Base-by-base conservation (phyloP, 2,329 filamentous ascomycete genomes). In the Pseudonectria buxi region DNA sequence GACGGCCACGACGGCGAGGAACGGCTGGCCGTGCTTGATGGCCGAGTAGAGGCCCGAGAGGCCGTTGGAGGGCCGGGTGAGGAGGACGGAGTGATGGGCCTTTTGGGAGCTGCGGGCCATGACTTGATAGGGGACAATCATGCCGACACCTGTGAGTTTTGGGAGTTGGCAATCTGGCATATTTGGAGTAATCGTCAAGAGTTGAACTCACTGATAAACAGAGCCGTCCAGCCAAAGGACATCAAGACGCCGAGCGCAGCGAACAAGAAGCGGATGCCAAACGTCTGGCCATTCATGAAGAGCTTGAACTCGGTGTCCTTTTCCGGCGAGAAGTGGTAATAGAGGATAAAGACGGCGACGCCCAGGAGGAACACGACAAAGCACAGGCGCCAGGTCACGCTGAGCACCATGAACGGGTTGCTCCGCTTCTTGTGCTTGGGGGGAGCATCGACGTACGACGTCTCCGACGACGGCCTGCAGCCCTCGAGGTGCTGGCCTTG, bases 181-280 rank as follows among this genome's bases (percentile, higher is more conserved):
- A 14, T n/a, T 6, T 3, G 6, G n/a, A 7, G 11, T 3, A 6
- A n/a, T 3, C 1, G 3, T 6, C 2, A 7, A 14, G 9, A 1
- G 2, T 1, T 24, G 6, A n/a, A 29, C 50, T 41, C 30, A 53
- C 50, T 53, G 18, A 53, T 43, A 13, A 69, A 68, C 22, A 69
- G 56, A 0, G 58, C 52, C 7, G 60, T 54, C 65, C 65, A 71
- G 29, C 57, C 58, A 18, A 69, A 59, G 2, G 64, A 61, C 7
- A 66, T 58, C 4, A 56, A 45, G 4, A 70, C 65, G 7, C 66
- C 68, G 3, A 68, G 39, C 1, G 54, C 49, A 9, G 67, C 64
- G 37, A 67, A 61, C 10, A 69, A 42, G 38, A 71, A 69, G 10
- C 67, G 56, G 3, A 66, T 59, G 3, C 66, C 66, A 36, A 69